Evolutionary conservation across 495 filamentous ascomycete genomes (phyloP).

Genomic region (Cudoniella acicularis): DNA sequence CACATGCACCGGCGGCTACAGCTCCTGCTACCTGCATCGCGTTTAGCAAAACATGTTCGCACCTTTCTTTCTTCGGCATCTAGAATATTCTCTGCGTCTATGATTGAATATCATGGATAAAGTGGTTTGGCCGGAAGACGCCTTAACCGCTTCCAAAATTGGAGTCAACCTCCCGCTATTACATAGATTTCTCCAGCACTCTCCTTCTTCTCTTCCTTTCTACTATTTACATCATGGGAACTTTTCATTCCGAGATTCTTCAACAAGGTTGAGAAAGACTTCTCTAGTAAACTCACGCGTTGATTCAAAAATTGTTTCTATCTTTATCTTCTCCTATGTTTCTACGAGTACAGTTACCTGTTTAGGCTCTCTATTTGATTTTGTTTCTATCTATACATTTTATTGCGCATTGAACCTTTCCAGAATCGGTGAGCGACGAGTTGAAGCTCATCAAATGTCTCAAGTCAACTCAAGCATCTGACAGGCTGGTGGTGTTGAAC

Average conservation of each 20-base stretch:
- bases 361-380: not conserved
- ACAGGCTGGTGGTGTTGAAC: slow-evolving; percentile 42
- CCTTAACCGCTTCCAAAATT: not conserved
- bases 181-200: not conserved
- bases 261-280: too few species aligned
- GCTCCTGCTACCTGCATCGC: not conserved
- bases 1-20: not conserved
- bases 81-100: too few species aligned
- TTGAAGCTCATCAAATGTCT: not conserved
- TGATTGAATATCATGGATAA: slow-evolving; percentile 1
- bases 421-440: not conserved
- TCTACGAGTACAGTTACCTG: not conserved
- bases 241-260: too few species aligned
- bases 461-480: too few species aligned
- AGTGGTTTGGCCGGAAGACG: not conserved
- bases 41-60: not conserved
- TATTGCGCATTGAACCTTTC: slow-evolving; percentile 10
- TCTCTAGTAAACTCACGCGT: too few species aligned
- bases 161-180: not conserved
- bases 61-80: too few species aligned
- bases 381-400: slow-evolving; percentile 1
- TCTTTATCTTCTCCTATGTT: not conserved
- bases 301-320: not conserved
- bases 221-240: not conserved
- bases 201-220: not conserved